phyloP scores from a whole-genome alignment of 495 filamentous ascomycete species.

The Aspergillus bertholletiae region DNA sequence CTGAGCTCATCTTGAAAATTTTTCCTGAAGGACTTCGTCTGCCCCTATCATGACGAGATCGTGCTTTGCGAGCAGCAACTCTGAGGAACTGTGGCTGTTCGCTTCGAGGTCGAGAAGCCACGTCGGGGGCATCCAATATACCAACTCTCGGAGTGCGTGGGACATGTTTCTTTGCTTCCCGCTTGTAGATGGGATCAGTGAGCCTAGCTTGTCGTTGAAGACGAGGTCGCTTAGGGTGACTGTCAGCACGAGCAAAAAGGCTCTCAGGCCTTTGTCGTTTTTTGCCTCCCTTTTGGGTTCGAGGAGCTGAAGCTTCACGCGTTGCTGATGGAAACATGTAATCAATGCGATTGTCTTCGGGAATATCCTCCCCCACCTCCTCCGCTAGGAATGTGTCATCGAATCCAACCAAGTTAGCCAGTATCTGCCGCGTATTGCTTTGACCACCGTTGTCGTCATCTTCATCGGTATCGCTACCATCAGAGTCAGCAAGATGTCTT shows the following conservation, averaged over 20 bases:
- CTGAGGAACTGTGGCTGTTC: constrained; percentile 68
- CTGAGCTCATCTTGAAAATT: constrained; percentile 65
- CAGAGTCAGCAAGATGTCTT: constrained; percentile 46
- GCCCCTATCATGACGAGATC: constrained; percentile 57
- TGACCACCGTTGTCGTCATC: constrained; percentile 30
- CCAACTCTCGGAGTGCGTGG: constrained; percentile 51
- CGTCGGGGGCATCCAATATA: constrained; percentile 67
- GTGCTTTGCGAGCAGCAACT: constrained; percentile 70
- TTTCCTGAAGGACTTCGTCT: constrained; percentile 75
- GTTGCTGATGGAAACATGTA: constrained; percentile 46
- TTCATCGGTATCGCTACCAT: constrained; percentile 46
- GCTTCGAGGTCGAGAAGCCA: constrained; percentile 20
- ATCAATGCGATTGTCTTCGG: constrained; percentile 58
- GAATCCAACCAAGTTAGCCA: constrained; percentile 13
- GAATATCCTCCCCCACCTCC: constrained; percentile 34
- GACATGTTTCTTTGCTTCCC: constrained; percentile 25
- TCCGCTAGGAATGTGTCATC: constrained; percentile 25
- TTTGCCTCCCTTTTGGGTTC: constrained; percentile 38
- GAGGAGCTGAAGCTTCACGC: constrained; percentile 20
- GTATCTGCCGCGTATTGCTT: constrained; percentile 3
- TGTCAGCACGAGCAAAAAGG: constrained; percentile 7
- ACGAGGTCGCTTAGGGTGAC: constrained; percentile 24
- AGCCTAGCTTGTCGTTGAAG: constrained; percentile 30
- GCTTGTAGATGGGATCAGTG: constrained; percentile 30
- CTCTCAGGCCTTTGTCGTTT: constrained; percentile 23